A percentile compares a stretch with the other conserved stretches of the same genome.
These are phyloP conservation scores for Ricinus communis DNA, from an alignment of 345 rosid species.

Conservation along the genomic window DNA sequence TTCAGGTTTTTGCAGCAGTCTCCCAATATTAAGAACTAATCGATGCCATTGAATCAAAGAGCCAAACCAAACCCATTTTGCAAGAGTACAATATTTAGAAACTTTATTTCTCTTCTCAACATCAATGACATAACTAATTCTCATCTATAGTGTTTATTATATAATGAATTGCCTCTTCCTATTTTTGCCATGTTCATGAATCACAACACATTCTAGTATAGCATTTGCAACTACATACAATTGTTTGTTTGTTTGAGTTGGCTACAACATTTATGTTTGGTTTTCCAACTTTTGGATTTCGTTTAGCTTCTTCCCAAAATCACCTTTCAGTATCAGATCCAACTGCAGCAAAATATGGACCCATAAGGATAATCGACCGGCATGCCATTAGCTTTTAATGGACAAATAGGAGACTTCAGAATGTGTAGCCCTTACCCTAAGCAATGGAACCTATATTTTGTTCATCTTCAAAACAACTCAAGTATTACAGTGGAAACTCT, in stretches of 20 bases:
- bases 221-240: background rate
- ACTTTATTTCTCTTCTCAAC: background rate
- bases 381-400: background rate
- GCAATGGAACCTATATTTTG: background rate
- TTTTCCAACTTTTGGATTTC: background rate
- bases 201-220: background rate
- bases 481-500: slow-evolving; percentile 75
- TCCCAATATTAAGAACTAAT: no score
- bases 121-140: background rate
- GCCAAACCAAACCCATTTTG: no score
- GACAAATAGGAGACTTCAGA: no score
- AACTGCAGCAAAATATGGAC: background rate
- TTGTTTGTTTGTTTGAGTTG: background rate
- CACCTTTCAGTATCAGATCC: background rate
- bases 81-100: background rate
- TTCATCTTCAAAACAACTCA: background rate
- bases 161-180: background rate
- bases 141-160: background rate
- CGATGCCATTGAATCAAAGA: no score
- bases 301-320: background rate
- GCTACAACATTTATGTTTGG: background rate
- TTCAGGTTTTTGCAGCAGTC: no score
- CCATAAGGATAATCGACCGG: no score
- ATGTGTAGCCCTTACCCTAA: background rate
- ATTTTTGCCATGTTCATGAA: background rate